A percentile compares a stretch with the other conserved stretches of the same genome.
These are phyloP conservation scores for Colletotrichum sojae DNA, from an alignment of 2,329 filamentous ascomycete species.

Conservation along the genomic window DNA sequence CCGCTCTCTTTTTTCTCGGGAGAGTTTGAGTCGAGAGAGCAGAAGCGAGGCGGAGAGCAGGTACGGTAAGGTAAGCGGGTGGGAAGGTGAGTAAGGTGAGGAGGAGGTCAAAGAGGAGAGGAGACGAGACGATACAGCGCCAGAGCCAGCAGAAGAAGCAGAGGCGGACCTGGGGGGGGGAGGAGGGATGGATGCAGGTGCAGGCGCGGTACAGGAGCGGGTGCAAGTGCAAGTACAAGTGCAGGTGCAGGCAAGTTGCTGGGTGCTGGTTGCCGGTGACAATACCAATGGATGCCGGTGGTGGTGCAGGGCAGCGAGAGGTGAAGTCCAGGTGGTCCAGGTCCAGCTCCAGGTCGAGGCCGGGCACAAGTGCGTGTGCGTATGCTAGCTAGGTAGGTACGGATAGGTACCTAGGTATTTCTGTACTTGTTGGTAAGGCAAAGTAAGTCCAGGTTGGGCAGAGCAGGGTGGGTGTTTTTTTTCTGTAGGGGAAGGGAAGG, in stretches of 20 bases:
- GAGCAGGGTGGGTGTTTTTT: too few species aligned
- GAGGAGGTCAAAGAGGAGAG: constrained; percentile 17
- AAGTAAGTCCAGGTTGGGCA: too few species aligned
- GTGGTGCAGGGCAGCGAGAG: constrained; percentile 5
- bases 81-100: constrained; percentile 29
- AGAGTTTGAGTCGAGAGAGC: constrained; percentile 20
- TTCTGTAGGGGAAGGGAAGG: not conserved
- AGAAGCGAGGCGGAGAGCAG: constrained; percentile 1
- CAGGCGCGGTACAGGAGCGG: constrained; percentile 17
- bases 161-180: not conserved
- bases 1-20: not conserved
- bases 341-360: constrained; percentile 30
- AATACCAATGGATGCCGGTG: constrained; percentile 14
- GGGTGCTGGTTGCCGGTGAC: constrained; percentile 18
- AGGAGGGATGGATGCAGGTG: constrained; percentile 8
- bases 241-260: not conserved
- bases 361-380: constrained; percentile 28
- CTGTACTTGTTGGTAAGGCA: too few species aligned
- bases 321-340: constrained; percentile 6
- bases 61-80: constrained; percentile 29
- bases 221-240: constrained; percentile 9
- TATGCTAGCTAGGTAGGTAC: too few species aligned
- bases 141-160: not conserved
- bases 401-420: too few species aligned
- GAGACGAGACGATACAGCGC: constrained; percentile 1